Base-by-base conservation (phyloP, 1,284 basidiomycete species). In the Naganishia liquefaciens region DNA sequence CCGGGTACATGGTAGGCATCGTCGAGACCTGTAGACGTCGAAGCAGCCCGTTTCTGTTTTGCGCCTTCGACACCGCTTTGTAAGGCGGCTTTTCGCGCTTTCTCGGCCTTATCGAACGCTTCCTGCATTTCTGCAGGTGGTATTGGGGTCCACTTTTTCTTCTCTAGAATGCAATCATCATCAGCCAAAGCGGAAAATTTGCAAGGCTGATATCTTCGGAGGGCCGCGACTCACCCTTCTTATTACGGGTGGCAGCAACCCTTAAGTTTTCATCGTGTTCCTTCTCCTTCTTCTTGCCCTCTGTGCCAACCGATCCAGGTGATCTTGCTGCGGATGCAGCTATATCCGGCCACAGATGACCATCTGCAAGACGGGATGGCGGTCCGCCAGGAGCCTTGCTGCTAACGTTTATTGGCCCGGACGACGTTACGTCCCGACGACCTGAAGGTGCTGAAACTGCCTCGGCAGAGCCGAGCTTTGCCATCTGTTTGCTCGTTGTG, bases 81-180 rank as follows among this genome's bases (percentile, higher is more conserved):
- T 46, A 47, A 46, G 49, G 54, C 44, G 43, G 54, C 55, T 52
- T 54, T 67, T n/a, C 63, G 52, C 37, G 57, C 51, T 27, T 50
- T 47, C 39, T 68, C 74, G 0, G 73, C 77, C 68, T 75, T 72
- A 62, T 80, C 79, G 3, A 74, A 74, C 10, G 79, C 77, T 27
- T 77, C 77, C 33, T 77, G 74, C n/a, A 80, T 70, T 63, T 80
- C 78, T 0, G 73, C 67, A 1, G 77, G 75, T 3, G 79, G 76
- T 25, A 80, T 80, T 5, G 76, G 68, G 7, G 68, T 79, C 79
- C 79, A 80, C 68, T 79, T 79, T 30, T 70, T 72, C 70, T 78
- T 79, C 67, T 76, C 77, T 79, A 57, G 43, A 30, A 40, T 17
- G 19, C 19, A 21, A 51, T 3, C n/a, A 23, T 25, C 27, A 21